phyloP scores from a whole-genome alignment of 129 eudicot genomes.

The Daucus carota region DNA sequence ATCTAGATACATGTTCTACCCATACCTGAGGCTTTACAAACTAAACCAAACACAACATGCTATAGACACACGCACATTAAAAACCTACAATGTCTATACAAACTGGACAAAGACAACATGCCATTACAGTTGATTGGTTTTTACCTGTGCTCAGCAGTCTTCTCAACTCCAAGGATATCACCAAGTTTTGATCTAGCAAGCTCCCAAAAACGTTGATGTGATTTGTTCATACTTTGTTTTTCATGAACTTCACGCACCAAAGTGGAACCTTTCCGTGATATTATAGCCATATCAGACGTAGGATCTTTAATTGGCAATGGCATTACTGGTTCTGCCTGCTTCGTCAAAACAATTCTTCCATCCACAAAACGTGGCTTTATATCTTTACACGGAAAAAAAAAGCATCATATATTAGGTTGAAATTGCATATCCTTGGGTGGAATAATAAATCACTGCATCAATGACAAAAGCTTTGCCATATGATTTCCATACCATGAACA shows the following conservation, averaged over 20 bases:
- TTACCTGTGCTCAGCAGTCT: slow-evolving; percentile 69
- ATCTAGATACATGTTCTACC: neutral
- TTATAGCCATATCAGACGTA: slow-evolving; percentile 72
- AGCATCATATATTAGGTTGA: neutral
- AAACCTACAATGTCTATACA: neutral
- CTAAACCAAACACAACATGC: neutral
- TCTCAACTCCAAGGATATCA: slow-evolving; percentile 65
- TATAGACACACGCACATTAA: neutral
- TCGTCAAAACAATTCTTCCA: slow-evolving; percentile 64
- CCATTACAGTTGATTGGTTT: neutral
- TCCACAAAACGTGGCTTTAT: slow-evolving; percentile 72
- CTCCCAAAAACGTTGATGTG: slow-evolving; percentile 77
- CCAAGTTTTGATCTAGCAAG: slow-evolving; percentile 77
- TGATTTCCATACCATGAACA: slow-evolving; percentile 44
- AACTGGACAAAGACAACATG: neutral
- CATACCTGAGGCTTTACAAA: neutral
- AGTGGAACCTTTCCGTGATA: slow-evolving; percentile 62
- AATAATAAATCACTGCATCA: neutral
- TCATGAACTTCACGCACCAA: slow-evolving; percentile 64
- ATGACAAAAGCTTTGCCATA: neutral
- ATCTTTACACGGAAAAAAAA: slow-evolving; percentile 24
- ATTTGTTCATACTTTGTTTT: slow-evolving; percentile 62
- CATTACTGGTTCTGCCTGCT: slow-evolving; percentile 73
- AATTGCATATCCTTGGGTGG: neutral
- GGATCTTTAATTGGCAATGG: slow-evolving; percentile 72